Conservation (phyloP, 495 filamentous ascomycete genomes). For the Neurospora africana region DNA sequence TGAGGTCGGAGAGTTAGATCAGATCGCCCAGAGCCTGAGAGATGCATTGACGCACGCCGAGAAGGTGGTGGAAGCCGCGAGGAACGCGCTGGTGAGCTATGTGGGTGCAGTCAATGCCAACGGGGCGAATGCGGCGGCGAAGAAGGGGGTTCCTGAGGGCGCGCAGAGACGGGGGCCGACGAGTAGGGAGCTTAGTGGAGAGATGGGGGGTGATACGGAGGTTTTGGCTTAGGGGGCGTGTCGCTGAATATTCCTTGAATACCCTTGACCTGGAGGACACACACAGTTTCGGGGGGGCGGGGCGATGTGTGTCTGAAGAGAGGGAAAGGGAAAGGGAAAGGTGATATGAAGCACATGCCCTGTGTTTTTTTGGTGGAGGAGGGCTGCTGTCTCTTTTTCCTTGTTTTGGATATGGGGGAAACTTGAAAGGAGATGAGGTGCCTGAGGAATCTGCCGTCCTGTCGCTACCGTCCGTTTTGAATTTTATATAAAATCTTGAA, state of each 20-base stretch:
- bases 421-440: neutral
- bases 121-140: neutral
- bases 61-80: slow-evolving; percentile 27
- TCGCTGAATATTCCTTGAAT: neutral
- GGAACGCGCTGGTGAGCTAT: slow-evolving; percentile 25
- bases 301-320: no score
- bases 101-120: neutral
- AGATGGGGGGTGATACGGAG: slow-evolving; percentile 44
- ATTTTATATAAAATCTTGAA: neutral
- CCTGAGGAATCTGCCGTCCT: neutral
- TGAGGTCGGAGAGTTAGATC: neutral
- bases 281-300: no score
- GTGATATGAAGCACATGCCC: neutral
- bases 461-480: neutral
- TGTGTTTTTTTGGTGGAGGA: neutral
- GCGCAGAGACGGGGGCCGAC: slow-evolving; percentile 30
- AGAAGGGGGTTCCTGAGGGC: slow-evolving; percentile 5
- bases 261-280: neutral
- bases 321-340: neutral
- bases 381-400: neutral
- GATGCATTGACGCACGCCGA: slow-evolving; percentile 29
- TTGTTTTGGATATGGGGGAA: neutral
- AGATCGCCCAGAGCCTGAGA: slow-evolving; percentile 20
- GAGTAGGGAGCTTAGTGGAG: slow-evolving; percentile 39
- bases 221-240: neutral